Evolutionary conservation across 129 eudicot species (phyloP).

Genomic region (Calendula officinalis): DNA sequence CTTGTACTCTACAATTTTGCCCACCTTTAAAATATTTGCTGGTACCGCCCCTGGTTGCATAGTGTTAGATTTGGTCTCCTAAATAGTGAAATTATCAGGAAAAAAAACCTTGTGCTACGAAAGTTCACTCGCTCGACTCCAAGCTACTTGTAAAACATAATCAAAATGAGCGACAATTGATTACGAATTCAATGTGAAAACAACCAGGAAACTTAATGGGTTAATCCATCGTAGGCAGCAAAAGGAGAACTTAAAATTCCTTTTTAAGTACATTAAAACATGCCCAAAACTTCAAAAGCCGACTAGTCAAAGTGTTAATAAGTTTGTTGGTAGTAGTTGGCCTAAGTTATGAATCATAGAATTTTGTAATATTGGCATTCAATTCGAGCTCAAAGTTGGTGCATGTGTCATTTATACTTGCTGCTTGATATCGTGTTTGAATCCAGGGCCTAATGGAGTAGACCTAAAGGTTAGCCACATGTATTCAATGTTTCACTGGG

Average conservation of each 20-base stretch:
- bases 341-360: background rate
- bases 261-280: background rate
- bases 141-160: too few relatives aligned
- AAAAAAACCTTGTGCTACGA: too few relatives aligned
- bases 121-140: too few relatives aligned
- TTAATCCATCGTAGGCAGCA: background rate
- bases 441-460: background rate
- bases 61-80: too few relatives aligned
- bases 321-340: background rate
- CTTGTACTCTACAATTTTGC: too few relatives aligned
- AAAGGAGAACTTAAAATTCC: background rate
- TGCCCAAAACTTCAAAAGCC: background rate
- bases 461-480: background rate
- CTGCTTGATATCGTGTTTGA: background rate
- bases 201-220: background rate
- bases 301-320: background rate
- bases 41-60: too few relatives aligned
- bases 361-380: background rate
- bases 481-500: background rate
- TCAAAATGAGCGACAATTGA: background rate
- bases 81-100: too few relatives aligned
- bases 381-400: background rate
- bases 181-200: background rate
- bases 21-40: too few relatives aligned
- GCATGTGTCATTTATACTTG: background rate